Evolutionary conservation across 2,329 filamentous ascomycete genomes (phyloP), one percentile per base, ranked within the genome.

Genomic region (Curvularia verruculosa): DNA sequence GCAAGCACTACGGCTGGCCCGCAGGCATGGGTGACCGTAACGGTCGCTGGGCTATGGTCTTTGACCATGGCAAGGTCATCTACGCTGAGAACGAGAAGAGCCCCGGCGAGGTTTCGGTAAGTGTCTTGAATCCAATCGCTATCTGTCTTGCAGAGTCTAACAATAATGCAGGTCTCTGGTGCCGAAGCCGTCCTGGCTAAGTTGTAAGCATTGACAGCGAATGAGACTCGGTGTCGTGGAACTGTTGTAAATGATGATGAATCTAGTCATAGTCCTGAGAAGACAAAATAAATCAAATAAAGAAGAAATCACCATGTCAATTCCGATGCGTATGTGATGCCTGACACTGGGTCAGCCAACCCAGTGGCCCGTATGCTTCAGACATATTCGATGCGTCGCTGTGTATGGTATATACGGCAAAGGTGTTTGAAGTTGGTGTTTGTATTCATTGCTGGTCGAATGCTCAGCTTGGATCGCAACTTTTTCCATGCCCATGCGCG

Each of bases 41-140:
- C 64, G 87, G 85, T 61, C 85, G 92, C 61, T 96, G 90, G 81
- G 92, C 90, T 69, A 85, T 96, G 76, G 81, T 93, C 69, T 79
- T 96, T 66, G 91, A 82, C 62, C 77, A 96, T 28, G 91, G 91
- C 77, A 94, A 91, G 82, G 84, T 96, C 71, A 82, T 81, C 71
- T 96, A 96, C 77, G 89, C 90, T 59, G 90, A 89, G 79, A 88
- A 85, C 70, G 91, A 96, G 81, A 76, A 75, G 61, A 83, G 79
- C 60, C 78, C 79, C 3, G 69, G 78, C 44, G 72, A 83, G 59
- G 80, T 84, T 39, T 75, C 76, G 49, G 82, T 82, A 50, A 56
- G 59, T 59, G 24, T 34, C 26, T 5, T 29, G 18, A 12, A 24
- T 41, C 18, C 2, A 5, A 28, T 10, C 9, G 18, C 12, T 36